These are phyloP conservation scores for Scheffersomyces illinoinensis DNA, from an alignment of 1,139 yeast species.

Conservation along the genomic window DNA sequence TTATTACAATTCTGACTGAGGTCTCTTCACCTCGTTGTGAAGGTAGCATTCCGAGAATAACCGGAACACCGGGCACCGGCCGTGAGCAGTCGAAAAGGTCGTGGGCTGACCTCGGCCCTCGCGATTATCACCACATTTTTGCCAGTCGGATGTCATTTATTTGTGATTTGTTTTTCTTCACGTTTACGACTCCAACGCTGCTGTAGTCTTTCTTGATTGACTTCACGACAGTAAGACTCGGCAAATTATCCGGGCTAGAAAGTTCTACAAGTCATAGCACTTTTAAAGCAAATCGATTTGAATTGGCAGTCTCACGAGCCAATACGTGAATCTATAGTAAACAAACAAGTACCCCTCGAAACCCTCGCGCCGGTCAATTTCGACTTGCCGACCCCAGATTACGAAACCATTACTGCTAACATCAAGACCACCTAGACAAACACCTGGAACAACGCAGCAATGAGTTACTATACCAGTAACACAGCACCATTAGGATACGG, in stretches of 20 bases:
- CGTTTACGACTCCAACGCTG: not conserved
- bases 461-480: constrained; percentile 12
- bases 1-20: not conserved
- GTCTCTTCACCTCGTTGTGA: not conserved
- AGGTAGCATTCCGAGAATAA: not conserved
- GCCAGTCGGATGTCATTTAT: not conserved
- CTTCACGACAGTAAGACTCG: not conserved
- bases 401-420: not conserved
- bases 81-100: not conserved
- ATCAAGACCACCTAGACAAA: not conserved
- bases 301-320: not conserved
- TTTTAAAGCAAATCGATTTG: not conserved
- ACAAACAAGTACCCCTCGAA: not conserved
- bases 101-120: not conserved
- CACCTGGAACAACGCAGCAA: not conserved
- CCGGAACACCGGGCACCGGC: constrained; percentile 1
- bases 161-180: not conserved
- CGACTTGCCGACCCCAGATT: not conserved
- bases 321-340: not conserved
- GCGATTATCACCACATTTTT: not conserved
- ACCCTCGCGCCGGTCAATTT: not conserved
- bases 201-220: not conserved
- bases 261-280: not conserved
- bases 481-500: constrained; percentile 12
- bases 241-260: not conserved